phyloP scores from a whole-genome alignment of 2,329 filamentous ascomycete genomes.

The Talaromyces verruculosus region DNA sequence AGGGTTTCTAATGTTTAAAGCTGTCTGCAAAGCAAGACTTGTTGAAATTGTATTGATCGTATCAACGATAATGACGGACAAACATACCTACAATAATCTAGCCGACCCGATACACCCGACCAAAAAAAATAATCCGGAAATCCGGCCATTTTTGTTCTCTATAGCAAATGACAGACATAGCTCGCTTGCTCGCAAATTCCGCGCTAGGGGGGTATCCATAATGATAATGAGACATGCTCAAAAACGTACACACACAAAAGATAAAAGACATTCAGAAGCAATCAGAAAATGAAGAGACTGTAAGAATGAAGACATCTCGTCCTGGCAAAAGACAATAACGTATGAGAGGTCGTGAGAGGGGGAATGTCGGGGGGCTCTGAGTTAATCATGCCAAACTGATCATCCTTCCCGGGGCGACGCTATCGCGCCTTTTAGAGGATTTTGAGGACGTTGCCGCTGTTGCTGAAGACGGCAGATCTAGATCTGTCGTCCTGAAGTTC shows the following conservation, averaged over 20 bases:
- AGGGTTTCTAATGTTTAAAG: neutral
- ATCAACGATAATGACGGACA: neutral
- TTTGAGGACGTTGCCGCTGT: neutral
- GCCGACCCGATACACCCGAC: neutral
- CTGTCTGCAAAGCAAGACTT: neutral
- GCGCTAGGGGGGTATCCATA: conserved; percentile 2
- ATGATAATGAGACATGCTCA: neutral
- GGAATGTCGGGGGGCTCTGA: neutral
- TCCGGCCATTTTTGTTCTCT: neutral
- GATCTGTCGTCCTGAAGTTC: conserved; percentile 25
- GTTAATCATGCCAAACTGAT: conserved; percentile 8
- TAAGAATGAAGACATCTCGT: neutral
- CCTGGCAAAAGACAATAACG: neutral
- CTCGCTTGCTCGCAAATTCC: conserved; percentile 10
- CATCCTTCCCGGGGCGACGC: neutral
- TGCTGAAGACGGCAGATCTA: conserved; percentile 2
- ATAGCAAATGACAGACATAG: conserved; percentile 5
- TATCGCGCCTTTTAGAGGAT: neutral
- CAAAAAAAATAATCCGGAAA: neutral
- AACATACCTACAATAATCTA: neutral
- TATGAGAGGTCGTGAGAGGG: neutral
- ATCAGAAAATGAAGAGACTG: neutral
- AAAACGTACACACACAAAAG: neutral
- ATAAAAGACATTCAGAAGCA: neutral
- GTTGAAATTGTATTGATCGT: neutral